Base-by-base conservation (phyloP, 192 early-diverging fungal species). In the Umbelopsis vinacea region DNA sequence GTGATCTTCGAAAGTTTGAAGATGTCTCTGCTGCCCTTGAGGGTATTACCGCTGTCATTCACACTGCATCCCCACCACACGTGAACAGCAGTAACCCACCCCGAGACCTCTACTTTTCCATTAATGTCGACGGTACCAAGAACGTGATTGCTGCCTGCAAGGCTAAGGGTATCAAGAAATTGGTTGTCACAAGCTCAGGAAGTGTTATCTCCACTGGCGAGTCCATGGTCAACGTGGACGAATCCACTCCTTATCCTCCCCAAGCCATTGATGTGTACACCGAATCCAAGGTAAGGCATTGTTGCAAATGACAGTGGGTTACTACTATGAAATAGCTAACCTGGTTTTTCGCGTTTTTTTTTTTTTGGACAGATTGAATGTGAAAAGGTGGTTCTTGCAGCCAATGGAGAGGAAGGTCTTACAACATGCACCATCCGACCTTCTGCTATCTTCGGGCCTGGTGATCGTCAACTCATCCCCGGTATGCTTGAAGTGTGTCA, bases 271-370 rank as follows among this genome's bases (percentile, higher is more conserved):
- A 98, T 83, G 87, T 91, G n/a, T 98, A 98, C 76, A 92, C 94
- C 48, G 94, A 95, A 79, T 94, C 95, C 33, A 98, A 98, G 81
- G 91, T n/a, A n/a, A n/a, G n/a, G n/a, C n/a, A n/a, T n/a, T n/a
- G n/a, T n/a, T n/a, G n/a, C n/a, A n/a, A n/a, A n/a, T n/a, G n/a
- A n/a, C n/a, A n/a, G n/a, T n/a, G n/a, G n/a, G n/a, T n/a, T n/a
- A n/a, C n/a, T n/a, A n/a, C n/a, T n/a, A n/a, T n/a, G n/a, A n/a
- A n/a, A n/a, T n/a, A 29, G 29, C 29, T 29, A 29, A 29, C 29
- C 3, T 29, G 29, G 29, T 29, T 29, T 29, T 29, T 29, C 29
- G 29, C 29, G 29, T 43, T 43, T 43, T 43, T 43, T n/a, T n/a
- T n/a, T n/a, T n/a, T n/a, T n/a, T n/a, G n/a, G n/a, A 6, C 60